A percentile compares a stretch with the other conserved stretches of the same genome.
These are phyloP conservation scores for Gastrolobium villosum DNA, from an alignment of 306 rosid species.

Conservation along the genomic window DNA sequence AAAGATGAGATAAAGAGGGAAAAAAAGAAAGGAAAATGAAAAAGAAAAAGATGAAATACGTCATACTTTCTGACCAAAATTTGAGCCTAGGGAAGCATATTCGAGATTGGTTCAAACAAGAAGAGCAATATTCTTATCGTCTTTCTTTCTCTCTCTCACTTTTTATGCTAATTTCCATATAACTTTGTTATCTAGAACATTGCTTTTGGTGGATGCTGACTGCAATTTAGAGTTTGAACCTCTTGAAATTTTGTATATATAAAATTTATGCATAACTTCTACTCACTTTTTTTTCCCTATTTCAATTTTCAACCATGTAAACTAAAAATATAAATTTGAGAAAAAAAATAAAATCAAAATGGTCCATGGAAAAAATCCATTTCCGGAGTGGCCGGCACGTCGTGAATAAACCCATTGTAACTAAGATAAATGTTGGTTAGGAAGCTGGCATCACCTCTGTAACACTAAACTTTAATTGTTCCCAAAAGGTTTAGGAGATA, in stretches of 20 bases:
- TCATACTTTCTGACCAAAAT: background rate
- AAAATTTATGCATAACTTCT: background rate
- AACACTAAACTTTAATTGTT: slow-evolving; percentile 23
- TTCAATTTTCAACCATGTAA: too few species aligned
- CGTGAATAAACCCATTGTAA: background rate
- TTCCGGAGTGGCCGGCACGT: slow-evolving; percentile 25
- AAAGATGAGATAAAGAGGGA: background rate
- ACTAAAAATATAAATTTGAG: too few species aligned
- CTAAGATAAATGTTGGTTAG: slow-evolving; percentile 35
- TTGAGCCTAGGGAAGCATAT: slow-evolving; percentile 46
- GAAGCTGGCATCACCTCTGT: slow-evolving; percentile 22
- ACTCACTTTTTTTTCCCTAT: too few species aligned
- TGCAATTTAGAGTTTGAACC: background rate
- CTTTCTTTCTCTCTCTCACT: slow-evolving; percentile 2
- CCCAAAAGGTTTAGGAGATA: slow-evolving; percentile 20
- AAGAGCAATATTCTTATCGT: slow-evolving; percentile 39
- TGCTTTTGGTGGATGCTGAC: slow-evolving; percentile 36
- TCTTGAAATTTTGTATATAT: background rate
- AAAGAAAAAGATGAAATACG: slow-evolving; percentile 33
- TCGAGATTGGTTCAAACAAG: slow-evolving; percentile 41
- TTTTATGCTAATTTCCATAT: slow-evolving; percentile 27
- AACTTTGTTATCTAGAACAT: background rate
- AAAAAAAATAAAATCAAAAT: background rate
- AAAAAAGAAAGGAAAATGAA: background rate
- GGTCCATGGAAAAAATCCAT: background rate